Conservation (phyloP, 2,329 filamentous ascomycete species). For the Talaromyces islandicus region DNA sequence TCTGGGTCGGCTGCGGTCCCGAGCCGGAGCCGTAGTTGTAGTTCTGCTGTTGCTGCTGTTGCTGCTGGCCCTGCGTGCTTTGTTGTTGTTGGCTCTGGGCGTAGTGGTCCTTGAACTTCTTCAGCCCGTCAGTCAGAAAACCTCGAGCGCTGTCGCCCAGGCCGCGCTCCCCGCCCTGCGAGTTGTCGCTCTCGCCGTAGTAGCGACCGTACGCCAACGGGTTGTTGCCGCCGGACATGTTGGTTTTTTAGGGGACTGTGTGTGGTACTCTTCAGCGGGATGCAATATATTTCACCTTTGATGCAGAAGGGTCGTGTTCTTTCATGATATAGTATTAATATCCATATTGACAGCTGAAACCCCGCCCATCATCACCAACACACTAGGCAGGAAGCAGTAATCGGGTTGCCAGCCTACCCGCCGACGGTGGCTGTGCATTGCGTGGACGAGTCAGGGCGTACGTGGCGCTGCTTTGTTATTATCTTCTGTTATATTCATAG, state of each 20-base stretch:
- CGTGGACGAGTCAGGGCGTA: background rate
- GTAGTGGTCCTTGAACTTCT: conserved; percentile 38
- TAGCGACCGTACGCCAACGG: conserved; percentile 52
- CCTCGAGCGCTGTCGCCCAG: conserved; percentile 40
- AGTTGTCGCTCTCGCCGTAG: conserved; percentile 15
- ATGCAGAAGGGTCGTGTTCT: background rate
- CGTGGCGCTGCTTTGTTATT: too few species aligned
- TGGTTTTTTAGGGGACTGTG: background rate
- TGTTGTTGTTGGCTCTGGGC: conserved; percentile 15
- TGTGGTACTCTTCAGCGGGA: too few species aligned
- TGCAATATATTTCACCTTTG: too few species aligned
- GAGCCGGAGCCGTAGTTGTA: conserved; percentile 2
- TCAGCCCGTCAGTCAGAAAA: conserved; percentile 48
- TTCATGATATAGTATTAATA: too few species aligned
- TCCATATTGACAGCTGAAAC: background rate
- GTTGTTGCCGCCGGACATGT: conserved; percentile 42
- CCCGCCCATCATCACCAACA: background rate
- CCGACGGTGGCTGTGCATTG: conserved; percentile 5
- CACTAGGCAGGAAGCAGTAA: too few species aligned
- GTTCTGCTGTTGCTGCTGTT: conserved; percentile 5
- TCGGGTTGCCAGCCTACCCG: background rate
- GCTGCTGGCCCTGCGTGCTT: background rate
- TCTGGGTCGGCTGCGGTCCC: conserved; percentile 17
- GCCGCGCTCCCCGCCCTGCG: conserved; percentile 25
- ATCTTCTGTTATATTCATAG: too few species aligned